These are phyloP conservation scores for Chionographis japonica DNA, from an alignment of 106 monocot genomes.

Conservation along the genomic window DNA sequence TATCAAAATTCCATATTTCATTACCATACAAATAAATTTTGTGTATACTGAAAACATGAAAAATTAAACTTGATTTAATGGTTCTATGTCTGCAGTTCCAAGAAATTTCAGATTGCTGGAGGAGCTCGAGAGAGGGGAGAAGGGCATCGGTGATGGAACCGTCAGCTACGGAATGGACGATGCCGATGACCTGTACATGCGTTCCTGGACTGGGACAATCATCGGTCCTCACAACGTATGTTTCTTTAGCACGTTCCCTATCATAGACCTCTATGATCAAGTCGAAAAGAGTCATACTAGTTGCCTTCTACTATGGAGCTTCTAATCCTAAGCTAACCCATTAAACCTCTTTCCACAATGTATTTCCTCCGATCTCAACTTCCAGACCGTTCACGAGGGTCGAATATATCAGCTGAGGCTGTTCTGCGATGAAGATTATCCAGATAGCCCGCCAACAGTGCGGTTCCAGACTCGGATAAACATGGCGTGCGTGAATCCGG, in stretches of 20 bases:
- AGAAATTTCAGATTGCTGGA: slow-evolving; percentile 89
- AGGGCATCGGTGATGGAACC: slow-evolving; percentile 83
- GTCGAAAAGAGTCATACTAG: too few species aligned
- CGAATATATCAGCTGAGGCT: slow-evolving; percentile 78
- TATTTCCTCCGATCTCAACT: background rate
- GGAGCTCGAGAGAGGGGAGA: slow-evolving; percentile 92
- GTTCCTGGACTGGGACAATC: slow-evolving; percentile 86
- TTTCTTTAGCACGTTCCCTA: background rate
- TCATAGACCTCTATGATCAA: too few species aligned
- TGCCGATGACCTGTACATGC: slow-evolving; percentile 68
- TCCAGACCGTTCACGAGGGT: slow-evolving; percentile 79
- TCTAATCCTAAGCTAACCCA: too few species aligned
- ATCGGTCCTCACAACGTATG: slow-evolving; percentile 74
- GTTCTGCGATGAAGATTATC: slow-evolving; percentile 64
- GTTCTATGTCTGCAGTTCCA: slow-evolving; percentile 49
- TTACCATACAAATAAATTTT: too few species aligned
- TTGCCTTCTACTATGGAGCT: too few species aligned
- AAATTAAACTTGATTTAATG: too few species aligned
- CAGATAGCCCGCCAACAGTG: slow-evolving; percentile 63
- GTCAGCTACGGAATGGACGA: slow-evolving; percentile 93
- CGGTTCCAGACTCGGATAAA: slow-evolving; percentile 67
- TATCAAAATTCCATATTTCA: too few species aligned
- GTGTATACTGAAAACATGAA: too few species aligned
- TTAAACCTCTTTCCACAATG: too few species aligned
- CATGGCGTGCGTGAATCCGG: slow-evolving; percentile 72